Evolutionary conservation across 2,329 filamentous ascomycete genomes (phyloP).

Genomic region (Penicillium oxalicum): DNA sequence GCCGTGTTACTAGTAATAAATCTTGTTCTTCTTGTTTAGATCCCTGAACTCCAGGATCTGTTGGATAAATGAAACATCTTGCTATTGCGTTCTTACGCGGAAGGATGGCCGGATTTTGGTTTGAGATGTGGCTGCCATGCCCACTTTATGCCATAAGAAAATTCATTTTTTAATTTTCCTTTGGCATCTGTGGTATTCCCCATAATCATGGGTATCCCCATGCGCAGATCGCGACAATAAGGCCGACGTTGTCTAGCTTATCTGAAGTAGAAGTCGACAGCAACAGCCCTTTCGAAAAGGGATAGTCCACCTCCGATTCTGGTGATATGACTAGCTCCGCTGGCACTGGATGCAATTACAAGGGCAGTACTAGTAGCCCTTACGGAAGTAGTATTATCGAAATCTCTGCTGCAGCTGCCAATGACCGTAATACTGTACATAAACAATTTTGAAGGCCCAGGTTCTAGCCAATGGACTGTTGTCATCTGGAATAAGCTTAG

Average conservation of each 20-base stretch:
- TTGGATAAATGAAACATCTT: not conserved
- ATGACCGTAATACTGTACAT: too few relatives aligned
- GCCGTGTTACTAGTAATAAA: not conserved
- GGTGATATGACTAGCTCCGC: too few relatives aligned
- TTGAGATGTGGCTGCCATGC: not conserved
- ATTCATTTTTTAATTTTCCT: not conserved
- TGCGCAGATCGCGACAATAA: not conserved
- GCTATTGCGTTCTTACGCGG: not conserved
- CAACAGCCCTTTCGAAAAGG: too few relatives aligned
- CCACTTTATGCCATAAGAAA: not conserved
- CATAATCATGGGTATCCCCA: not conserved
- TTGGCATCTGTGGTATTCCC: not conserved
- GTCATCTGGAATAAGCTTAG: too few relatives aligned
- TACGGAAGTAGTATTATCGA: too few relatives aligned
- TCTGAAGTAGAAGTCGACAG: too few relatives aligned
- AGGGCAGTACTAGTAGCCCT: too few relatives aligned
- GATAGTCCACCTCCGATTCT: too few relatives aligned
- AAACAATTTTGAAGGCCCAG: too few relatives aligned
- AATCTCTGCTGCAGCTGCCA: too few relatives aligned
- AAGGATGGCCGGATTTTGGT: not conserved
- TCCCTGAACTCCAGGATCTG: not conserved
- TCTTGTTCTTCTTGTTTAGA: not conserved
- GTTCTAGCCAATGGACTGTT: too few relatives aligned
- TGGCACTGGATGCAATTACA: too few relatives aligned
- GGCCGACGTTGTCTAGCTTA: not conserved